A percentile compares a stretch with the other conserved stretches of the same genome.
Conservation (phyloP, 2,329 filamentous ascomycete genomes). For the Colletotrichum plurivorum region DNA sequence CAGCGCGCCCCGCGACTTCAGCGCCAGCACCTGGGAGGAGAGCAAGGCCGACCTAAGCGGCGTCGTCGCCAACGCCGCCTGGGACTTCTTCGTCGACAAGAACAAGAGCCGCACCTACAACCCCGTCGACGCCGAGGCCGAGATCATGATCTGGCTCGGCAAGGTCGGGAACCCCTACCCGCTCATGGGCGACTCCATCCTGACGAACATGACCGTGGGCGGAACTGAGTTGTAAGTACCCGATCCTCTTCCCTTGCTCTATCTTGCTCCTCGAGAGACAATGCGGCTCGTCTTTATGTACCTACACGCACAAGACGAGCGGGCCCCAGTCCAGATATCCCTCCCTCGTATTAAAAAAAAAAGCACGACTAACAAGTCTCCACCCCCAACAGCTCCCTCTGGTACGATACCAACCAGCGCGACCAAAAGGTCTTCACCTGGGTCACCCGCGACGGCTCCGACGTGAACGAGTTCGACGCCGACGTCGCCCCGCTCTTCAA, state of each 20-base stretch:
- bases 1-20: slow-evolving; percentile 41
- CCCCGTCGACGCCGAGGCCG: slow-evolving; percentile 47
- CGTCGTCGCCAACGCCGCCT: slow-evolving; percentile 49
- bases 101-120: slow-evolving; percentile 44
- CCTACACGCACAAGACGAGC: too few species aligned
- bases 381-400: slow-evolving; percentile 44
- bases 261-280: too few species aligned
- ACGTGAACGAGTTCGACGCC: slow-evolving; percentile 46
- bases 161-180: slow-evolving; percentile 47
- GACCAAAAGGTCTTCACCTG: slow-evolving; percentile 50
- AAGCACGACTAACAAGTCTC: not conserved
- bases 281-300: too few species aligned
- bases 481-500: slow-evolving; percentile 50
- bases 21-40: slow-evolving; percentile 39
- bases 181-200: slow-evolving; percentile 44
- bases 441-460: slow-evolving; percentile 43
- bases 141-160: slow-evolving; percentile 53
- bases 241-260: not conserved
- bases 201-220: slow-evolving; percentile 46
- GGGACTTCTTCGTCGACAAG: slow-evolving; percentile 51
- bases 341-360: not conserved
- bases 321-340: not conserved
- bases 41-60: slow-evolving; percentile 44
- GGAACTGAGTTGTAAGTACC: slow-evolving; percentile 47
- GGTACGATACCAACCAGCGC: slow-evolving; percentile 47